Evolutionary conservation across 2,329 filamentous ascomycete species (phyloP), one percentile per base, ranked within the genome.

Genomic region (Fusarium zealandicum): DNA sequence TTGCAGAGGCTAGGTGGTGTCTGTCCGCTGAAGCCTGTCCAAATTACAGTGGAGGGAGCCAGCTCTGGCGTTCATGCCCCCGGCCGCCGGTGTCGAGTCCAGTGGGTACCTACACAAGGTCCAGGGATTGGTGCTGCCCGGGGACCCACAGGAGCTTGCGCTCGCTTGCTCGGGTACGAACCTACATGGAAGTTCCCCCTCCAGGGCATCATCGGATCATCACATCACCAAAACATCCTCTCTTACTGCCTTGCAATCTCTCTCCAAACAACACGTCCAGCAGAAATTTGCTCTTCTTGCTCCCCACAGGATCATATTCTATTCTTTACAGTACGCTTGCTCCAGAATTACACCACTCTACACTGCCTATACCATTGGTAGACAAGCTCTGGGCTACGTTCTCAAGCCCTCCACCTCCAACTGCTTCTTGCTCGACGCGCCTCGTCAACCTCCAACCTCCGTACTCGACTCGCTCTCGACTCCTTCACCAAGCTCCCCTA

Each of bases 151-250:
- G 37, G 47, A 65, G 63, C 63, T 62, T 22, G 11, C 12, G 30
- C 18, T 7, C 22, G 33, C 20, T 35, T 33, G 28, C 56, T 52
- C 44, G 46, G 46, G 18, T 52, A 54, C n/a, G n/a, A n/a, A n/a
- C n/a, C n/a, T n/a, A n/a, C n/a, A n/a, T n/a, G 39, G 33, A 63
- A 35, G 51, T 63, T 22, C 55, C 57, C 59, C 55, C 52, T 55
- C 54, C 56, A 62, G 41, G 46, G 35, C 43, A 55, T 51, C 51
- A 61, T 63, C 59, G 55, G 52, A 66, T 68, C 65, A 62, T 66
- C 61, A 59, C 56, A 56, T 64, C 57, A 56, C 44, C 47, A 56
- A 25, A 18, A 18, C 28, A 20, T 30, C 20, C 36, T 33, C 20
- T 51, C 17, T 51, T 38, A 20, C 32, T 35, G 20, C 25, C 17